Evolutionary conservation across 179 eudicot species (phyloP), one percentile per base, ranked within the genome.

Genomic region (Spinacia oleracea): DNA sequence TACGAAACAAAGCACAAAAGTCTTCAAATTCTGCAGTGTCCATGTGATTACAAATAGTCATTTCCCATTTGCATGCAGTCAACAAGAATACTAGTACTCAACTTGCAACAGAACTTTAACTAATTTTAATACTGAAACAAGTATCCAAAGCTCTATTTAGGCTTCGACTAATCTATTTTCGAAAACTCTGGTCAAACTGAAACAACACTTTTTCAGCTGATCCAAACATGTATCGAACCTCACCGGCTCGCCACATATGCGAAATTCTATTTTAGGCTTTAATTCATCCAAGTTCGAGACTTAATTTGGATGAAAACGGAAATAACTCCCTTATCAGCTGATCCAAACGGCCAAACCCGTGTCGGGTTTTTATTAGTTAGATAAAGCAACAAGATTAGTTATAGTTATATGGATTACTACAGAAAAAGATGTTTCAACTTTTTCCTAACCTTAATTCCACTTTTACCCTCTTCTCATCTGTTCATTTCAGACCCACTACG

Each of bases 401-500:
- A 15, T n/a, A n/a, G n/a, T n/a, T n/a, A n/a, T n/a, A n/a, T 65
- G 38, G 40, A 76, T 27, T 60, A 72, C 31, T 46, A 21, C 59
- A 46, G 23, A 72, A 60, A 73, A 72, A 53, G 71, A 62, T 75
- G 42, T 16, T 51, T 64, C 65, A 77, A 43, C 81, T 55, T 81
- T 81, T 66, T 72, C 35, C 59, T 6, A 6, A 42, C 70, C 77
- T 56, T 68, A 78, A 53, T 82, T 69, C 72, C 78, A 69, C 75
- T 75, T 80, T 75, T 45, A 70, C 71, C 80, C 77, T 70, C 23
- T 35, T 8, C 46, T 70, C 64, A 0, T 63, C 82, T 75, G 81
- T 73, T 77, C 70, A 31, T 3, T 58, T 50, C 72, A 67, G 72
- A 60, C 60, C 73, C 82, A 79, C 74, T 80, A 83, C 83, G 80